Conservation (phyloP, 2,329 filamentous ascomycete species). For the Colletotrichum magnum region DNA sequence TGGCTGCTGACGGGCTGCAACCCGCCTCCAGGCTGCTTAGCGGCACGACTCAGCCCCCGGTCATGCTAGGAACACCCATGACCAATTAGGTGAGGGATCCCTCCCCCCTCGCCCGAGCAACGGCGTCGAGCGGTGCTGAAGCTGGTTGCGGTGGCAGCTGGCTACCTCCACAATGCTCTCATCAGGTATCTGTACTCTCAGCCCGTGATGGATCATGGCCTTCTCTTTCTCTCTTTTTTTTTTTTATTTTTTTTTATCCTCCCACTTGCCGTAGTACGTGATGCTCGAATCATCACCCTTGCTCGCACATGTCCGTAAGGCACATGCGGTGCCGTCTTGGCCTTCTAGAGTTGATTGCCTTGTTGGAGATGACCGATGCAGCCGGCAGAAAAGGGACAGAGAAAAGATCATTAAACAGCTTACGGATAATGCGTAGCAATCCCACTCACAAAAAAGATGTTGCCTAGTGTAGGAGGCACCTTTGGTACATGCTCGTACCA, state of each 20-base stretch:
- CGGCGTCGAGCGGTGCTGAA: conserved; percentile 22
- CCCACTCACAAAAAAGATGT: background rate
- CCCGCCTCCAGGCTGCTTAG: conserved; percentile 31
- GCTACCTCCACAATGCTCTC: background rate
- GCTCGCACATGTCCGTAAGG: conserved; percentile 26
- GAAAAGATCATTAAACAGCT: too few species aligned
- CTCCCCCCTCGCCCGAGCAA: conserved; percentile 36
- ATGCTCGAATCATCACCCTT: conserved; percentile 33
- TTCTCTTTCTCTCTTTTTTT: too few species aligned
- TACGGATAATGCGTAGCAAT: too few species aligned
- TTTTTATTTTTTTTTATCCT: background rate
- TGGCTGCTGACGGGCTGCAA: conserved; percentile 35
- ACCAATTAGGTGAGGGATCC: conserved; percentile 12
- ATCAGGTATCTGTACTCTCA: too few species aligned
- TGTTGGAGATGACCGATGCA: conserved; percentile 35
- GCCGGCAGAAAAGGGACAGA: background rate
- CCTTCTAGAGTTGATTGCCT: background rate
- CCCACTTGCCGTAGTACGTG: conserved; percentile 29
- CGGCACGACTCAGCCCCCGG: conserved; percentile 39
- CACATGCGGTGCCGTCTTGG: conserved; percentile 26
- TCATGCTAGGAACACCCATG: conserved; percentile 35
- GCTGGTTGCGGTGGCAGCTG: background rate
- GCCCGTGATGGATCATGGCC: too few species aligned
- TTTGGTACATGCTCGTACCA: too few species aligned
- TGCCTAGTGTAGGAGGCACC: too few species aligned